These are phyloP conservation scores for Salix udensis DNA, from an alignment of 345 rosid species.

Conservation along the genomic window DNA sequence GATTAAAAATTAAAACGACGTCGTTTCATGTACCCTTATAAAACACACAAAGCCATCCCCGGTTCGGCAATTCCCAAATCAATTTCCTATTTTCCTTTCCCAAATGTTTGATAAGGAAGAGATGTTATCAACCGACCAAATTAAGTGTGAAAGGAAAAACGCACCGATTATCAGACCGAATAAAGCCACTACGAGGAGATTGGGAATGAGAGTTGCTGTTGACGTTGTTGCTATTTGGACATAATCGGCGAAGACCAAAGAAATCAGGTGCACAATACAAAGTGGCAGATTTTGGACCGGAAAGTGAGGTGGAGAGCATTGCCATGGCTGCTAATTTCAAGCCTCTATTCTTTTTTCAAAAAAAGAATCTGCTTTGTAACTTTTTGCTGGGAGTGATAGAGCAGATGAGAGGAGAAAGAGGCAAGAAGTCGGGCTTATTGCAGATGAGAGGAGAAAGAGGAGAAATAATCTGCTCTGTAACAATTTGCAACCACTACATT, in stretches of 20 bases:
- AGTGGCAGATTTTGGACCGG: constrained; percentile 35
- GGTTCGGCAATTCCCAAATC: too few species aligned
- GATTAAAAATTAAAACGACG: too few species aligned
- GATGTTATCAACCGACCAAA: constrained; percentile 30
- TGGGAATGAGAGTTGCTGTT: constrained; percentile 20
- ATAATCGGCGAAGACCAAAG: constrained; percentile 55
- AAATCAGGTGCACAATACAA: constrained; percentile 34
- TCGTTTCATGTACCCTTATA: too few species aligned
- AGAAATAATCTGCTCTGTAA: too few species aligned
- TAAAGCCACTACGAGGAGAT: constrained; percentile 28
- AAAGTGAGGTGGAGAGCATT: constrained; percentile 46
- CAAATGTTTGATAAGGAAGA: constrained; percentile 14
- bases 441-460: too few species aligned
- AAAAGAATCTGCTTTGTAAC: neutral
- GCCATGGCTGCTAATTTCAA: constrained; percentile 34
- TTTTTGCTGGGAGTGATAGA: neutral
- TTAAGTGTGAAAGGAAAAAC: constrained; percentile 38
- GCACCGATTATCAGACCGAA: constrained; percentile 46
- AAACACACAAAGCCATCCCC: too few species aligned
- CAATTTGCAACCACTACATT: too few species aligned
- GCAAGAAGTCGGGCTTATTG: too few species aligned
- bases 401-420: neutral
- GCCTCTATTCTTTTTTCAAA: neutral
- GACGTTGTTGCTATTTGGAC: constrained; percentile 14
- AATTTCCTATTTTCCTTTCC: too few species aligned